phyloP scores from a whole-genome alignment of 129 eudicot species.

The Centaurea solstitialis region DNA sequence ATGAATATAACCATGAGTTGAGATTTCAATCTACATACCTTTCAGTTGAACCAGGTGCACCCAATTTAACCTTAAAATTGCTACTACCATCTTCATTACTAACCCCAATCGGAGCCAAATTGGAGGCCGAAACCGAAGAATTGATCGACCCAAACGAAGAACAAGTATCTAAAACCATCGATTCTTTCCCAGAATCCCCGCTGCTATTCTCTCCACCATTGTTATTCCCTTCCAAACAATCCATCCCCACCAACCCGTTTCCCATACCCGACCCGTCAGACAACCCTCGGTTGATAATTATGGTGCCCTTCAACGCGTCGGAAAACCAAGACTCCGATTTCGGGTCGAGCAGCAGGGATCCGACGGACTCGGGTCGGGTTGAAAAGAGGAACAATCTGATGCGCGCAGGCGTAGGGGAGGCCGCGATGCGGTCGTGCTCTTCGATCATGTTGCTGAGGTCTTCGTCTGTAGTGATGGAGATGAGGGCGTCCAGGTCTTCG shows the following conservation, averaged over 20 bases:
- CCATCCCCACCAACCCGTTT: constrained; percentile 40
- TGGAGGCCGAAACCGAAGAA: constrained; percentile 60
- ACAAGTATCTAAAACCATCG: constrained; percentile 72
- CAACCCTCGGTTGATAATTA: constrained; percentile 55
- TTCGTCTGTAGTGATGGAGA: constrained; percentile 73
- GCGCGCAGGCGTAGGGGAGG: constrained; percentile 46
- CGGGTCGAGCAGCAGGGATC: constrained; percentile 58
- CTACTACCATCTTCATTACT: constrained; percentile 43
- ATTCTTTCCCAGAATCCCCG: constrained; percentile 48
- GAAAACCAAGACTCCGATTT: constrained; percentile 73
- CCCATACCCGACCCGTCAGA: constrained; percentile 51
- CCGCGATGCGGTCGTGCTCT: constrained; percentile 59
- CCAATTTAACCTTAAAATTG: constrained; percentile 40
- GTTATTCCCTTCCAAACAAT: constrained; percentile 28
- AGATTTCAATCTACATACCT: constrained; percentile 45
- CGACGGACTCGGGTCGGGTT: constrained; percentile 47
- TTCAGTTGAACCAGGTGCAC: constrained; percentile 52
- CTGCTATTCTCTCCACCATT: constrained; percentile 42
- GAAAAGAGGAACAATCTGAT: constrained; percentile 75
- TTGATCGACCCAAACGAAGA: constrained; percentile 79
- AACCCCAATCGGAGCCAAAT: constrained; percentile 49
- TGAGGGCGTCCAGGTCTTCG: constrained; percentile 75
- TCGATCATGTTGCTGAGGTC: constrained; percentile 79
- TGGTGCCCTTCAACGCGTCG: constrained; percentile 68
- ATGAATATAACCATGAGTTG: not conserved